Evolutionary conservation across 1,284 basidiomycete genomes (phyloP).

Genomic region (Ganoderma leucocontextum): DNA sequence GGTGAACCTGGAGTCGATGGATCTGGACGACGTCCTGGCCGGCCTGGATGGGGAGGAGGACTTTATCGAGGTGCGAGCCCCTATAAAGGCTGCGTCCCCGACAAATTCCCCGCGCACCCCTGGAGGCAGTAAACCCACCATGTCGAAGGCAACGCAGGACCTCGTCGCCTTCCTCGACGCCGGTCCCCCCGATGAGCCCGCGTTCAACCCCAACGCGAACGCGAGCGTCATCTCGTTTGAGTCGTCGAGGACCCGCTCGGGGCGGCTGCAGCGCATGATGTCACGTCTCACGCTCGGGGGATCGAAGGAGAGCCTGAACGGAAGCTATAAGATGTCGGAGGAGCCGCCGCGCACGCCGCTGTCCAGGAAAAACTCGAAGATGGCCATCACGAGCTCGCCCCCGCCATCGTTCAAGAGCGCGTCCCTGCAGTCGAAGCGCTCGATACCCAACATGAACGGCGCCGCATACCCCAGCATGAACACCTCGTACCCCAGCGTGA

Average conservation of each 20-base stretch:
- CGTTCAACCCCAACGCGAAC: slow-evolving; percentile 39
- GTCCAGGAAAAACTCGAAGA: slow-evolving; percentile 34
- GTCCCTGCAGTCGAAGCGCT: slow-evolving; percentile 35
- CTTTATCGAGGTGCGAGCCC: slow-evolving; percentile 12
- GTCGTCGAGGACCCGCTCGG: slow-evolving; percentile 52
- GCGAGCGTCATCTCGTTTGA: slow-evolving; percentile 47
- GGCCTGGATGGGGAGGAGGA: slow-evolving; percentile 67
- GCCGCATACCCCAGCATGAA: slow-evolving; percentile 10
- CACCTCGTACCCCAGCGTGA: slow-evolving; percentile 37
- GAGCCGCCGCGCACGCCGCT: slow-evolving; percentile 31
- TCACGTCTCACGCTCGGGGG: slow-evolving; percentile 71
- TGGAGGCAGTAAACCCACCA: slow-evolving; percentile 44
- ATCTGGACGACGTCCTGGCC: slow-evolving; percentile 77
- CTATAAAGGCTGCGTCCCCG: slow-evolving; percentile 16
- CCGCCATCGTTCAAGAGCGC: slow-evolving; percentile 38
- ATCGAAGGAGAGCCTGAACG: slow-evolving; percentile 54
- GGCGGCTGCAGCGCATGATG: slow-evolving; percentile 78
- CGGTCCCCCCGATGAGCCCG: slow-evolving; percentile 58
- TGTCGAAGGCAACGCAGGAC: slow-evolving; percentile 61
- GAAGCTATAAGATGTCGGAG: slow-evolving; percentile 35
- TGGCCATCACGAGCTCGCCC: slow-evolving; percentile 25
- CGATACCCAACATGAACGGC: slow-evolving; percentile 37
- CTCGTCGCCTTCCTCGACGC: slow-evolving; percentile 73
- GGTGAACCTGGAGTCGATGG: slow-evolving; percentile 70
- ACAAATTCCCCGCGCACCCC: slow-evolving; percentile 18